phyloP scores from a whole-genome alignment of 2,329 filamentous ascomycete species.

The Fusarium buharicum region DNA sequence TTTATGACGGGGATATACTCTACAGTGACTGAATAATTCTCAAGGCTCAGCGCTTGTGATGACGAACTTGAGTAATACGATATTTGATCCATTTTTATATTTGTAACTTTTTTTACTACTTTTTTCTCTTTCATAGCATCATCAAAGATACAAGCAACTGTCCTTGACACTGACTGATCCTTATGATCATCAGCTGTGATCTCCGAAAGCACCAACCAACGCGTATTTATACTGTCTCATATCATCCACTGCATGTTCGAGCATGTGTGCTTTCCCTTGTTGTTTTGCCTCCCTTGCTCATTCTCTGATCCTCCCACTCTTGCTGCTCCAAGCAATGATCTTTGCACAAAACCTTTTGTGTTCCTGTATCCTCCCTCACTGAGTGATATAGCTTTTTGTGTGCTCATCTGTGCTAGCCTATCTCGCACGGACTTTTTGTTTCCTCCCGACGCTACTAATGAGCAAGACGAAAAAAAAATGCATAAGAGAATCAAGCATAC shows the following conservation, averaged over 20 bases:
- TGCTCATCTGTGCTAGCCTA: not conserved
- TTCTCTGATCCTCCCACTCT: not conserved
- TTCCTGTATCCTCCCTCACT: not conserved
- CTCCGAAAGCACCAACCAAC: not conserved
- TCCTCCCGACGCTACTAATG: not conserved
- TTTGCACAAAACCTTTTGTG: not conserved
- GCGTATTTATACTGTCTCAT: not conserved
- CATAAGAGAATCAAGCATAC: not conserved
- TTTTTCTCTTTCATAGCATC: conserved; percentile 7
- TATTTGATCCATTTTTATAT: not conserved
- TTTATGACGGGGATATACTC: not conserved
- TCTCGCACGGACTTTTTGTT: not conserved
- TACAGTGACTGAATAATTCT: not conserved
- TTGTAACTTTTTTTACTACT: conserved; percentile 18
- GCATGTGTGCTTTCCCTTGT: not conserved
- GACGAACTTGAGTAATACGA: not conserved
- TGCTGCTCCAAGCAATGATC: not conserved
- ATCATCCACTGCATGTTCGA: not conserved
- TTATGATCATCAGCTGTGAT: not conserved
- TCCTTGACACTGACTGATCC: not conserved
- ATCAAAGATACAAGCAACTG: not conserved
- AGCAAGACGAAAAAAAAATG: not conserved
- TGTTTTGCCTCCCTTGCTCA: not conserved
- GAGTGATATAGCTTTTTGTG: not conserved
- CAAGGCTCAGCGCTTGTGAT: too few species aligned